These are phyloP conservation scores for Cadophora luteo-olivacea DNA, from an alignment of 2,329 filamentous ascomycete genomes.

Conservation along the genomic window DNA sequence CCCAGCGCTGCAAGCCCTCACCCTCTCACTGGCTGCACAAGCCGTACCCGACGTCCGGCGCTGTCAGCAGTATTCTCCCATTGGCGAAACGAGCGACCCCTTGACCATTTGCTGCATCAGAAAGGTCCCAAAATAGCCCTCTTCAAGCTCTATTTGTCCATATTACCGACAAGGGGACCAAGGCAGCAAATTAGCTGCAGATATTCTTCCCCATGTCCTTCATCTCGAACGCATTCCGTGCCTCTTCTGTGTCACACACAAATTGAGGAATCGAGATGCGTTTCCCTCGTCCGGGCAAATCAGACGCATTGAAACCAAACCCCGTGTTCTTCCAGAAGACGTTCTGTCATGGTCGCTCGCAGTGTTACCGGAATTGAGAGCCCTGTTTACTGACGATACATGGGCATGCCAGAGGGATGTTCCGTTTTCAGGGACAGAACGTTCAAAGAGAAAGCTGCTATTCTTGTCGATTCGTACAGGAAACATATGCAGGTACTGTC, in stretches of 20 bases:
- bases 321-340: conserved; percentile 3
- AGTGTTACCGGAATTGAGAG: conserved; percentile 5
- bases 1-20: conserved; percentile 3
- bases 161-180: conserved; percentile 9
- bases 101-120: conserved; percentile 2
- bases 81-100: conserved; percentile 13
- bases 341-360: background rate
- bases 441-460: background rate
- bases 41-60: conserved; percentile 27
- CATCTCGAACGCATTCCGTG: background rate
- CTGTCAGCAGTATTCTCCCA: background rate
- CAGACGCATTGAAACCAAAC: background rate
- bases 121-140: conserved; percentile 38
- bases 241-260: conserved; percentile 13
- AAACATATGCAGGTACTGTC: conserved; percentile 11
- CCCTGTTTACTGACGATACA: background rate
- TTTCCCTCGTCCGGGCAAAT: background rate
- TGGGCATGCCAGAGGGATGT: background rate
- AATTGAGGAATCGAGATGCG: background rate
- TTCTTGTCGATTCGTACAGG: conserved; percentile 12
- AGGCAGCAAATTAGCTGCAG: conserved; percentile 14
- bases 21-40: conserved; percentile 29
- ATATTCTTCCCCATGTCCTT: background rate
- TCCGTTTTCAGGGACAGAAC: conserved; percentile 1
- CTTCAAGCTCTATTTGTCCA: conserved; percentile 35